These are phyloP conservation scores for Parietichytrium sp. DNA, from an alignment of 108 stramenopile species.

Conservation along the genomic window DNA sequence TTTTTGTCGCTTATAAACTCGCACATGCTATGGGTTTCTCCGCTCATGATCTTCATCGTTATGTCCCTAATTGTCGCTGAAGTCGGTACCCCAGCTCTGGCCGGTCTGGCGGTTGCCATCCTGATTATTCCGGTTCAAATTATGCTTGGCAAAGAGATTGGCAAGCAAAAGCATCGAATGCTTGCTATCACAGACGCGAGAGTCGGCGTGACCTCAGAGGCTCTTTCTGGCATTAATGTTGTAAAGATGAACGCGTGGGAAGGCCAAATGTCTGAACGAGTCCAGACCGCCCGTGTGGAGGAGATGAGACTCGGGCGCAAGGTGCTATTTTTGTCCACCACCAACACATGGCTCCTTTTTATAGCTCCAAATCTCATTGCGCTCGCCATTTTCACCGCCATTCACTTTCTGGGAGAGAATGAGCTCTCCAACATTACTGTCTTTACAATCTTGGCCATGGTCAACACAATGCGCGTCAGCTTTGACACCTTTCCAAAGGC, in stretches of 20 bases:
- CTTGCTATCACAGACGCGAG: conserved; percentile 67
- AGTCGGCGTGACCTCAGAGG: conserved; percentile 67
- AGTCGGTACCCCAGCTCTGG: conserved; percentile 50
- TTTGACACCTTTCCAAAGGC: conserved; percentile 83
- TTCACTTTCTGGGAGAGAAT: too few species aligned
- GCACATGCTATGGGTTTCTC: conserved; percentile 79
- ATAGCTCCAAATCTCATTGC: too few species aligned
- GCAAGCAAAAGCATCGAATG: conserved; percentile 48
- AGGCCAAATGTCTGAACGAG: too few species aligned
- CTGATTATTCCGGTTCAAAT: conserved; percentile 61
- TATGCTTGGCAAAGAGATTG: conserved; percentile 54
- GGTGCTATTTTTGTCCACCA: too few species aligned
- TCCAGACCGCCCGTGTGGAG: too few species aligned
- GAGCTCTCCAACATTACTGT: too few species aligned
- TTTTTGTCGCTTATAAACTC: conserved; percentile 76
- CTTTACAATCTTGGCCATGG: too few species aligned
- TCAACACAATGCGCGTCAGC: conserved; percentile 88
- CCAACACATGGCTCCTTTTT: too few species aligned
- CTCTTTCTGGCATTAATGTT: conserved; percentile 72
- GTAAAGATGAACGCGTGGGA: conserved; percentile 58
- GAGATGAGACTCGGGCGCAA: too few species aligned
- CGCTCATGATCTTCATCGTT: conserved; percentile 71
- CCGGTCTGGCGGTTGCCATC: conserved; percentile 66
- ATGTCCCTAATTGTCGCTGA: conserved; percentile 58
- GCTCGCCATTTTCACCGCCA: too few species aligned